Evolutionary conservation across 495 filamentous ascomycete genomes (phyloP).

Genomic region (Aspergillus haitiensis): DNA sequence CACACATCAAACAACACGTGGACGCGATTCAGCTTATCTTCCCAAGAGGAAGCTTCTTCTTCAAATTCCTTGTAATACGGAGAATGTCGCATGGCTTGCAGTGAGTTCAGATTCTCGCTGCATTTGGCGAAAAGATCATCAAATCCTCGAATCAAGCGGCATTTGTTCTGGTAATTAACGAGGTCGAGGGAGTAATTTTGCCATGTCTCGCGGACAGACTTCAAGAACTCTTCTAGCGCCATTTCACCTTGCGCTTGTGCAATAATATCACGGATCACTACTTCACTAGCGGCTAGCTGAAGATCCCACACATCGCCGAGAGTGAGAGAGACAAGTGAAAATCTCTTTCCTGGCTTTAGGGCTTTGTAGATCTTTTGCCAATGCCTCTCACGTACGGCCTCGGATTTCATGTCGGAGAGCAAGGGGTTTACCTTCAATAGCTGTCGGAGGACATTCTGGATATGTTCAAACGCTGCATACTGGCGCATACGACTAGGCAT

Average conservation of each 20-base stretch:
- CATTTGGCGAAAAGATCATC: slow-evolving; percentile 98
- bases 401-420: slow-evolving; percentile 89
- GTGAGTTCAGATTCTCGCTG: slow-evolving; percentile 93
- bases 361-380: slow-evolving; percentile 98
- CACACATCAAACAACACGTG: slow-evolving; percentile 98
- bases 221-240: slow-evolving; percentile 97
- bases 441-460: slow-evolving; percentile 85
- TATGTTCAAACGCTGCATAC: slow-evolving; percentile 97
- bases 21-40: slow-evolving; percentile 95
- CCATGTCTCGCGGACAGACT: slow-evolving; percentile 96
- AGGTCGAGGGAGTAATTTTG: slow-evolving; percentile 90
- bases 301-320: slow-evolving; percentile 98
- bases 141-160: slow-evolving; percentile 94
- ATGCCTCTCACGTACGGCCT: slow-evolving; percentile 92
- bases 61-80: slow-evolving; percentile 99
- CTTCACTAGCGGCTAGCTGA: slow-evolving; percentile 80
- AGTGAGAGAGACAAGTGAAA: slow-evolving; percentile 88
- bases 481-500: slow-evolving; percentile 99
- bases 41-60: slow-evolving; percentile 93
- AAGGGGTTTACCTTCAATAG: slow-evolving; percentile 86
- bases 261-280: slow-evolving; percentile 86
- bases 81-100: slow-evolving; percentile 98
- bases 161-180: slow-evolving; percentile 96
- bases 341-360: slow-evolving; percentile 84
- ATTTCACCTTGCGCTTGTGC: slow-evolving; percentile 96